Conservation (phyloP, 371 early-diverging fungal genomes). For the Mortierella sp. region DNA sequence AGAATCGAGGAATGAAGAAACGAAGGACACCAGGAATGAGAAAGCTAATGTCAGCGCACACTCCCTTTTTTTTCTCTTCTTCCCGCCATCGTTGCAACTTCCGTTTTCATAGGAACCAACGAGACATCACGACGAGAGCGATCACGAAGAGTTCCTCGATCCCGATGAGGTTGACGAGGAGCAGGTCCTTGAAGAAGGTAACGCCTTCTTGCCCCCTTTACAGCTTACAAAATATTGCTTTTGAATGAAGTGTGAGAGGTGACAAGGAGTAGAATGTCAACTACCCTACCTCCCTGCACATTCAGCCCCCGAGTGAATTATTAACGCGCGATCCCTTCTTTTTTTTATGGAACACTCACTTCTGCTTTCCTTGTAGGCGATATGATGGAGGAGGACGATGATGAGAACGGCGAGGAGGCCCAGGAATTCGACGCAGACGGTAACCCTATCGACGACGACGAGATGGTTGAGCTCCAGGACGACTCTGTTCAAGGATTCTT, state of each 20-base stretch:
- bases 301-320: neutral
- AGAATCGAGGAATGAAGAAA: neutral
- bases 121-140: constrained; percentile 56
- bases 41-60: neutral
- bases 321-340: neutral
- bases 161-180: constrained; percentile 63
- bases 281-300: constrained; percentile 25
- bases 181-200: constrained; percentile 61
- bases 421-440: constrained; percentile 57
- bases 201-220: constrained; percentile 15
- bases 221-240: neutral
- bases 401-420: constrained; percentile 44
- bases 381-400: constrained; percentile 56
- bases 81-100: neutral
- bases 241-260: too few relatives aligned
- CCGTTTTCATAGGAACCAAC: constrained; percentile 21
- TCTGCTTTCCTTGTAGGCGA: constrained; percentile 21
- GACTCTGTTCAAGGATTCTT: constrained; percentile 96
- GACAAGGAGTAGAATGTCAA: constrained; percentile 51
- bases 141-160: constrained; percentile 65
- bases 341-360: too few relatives aligned
- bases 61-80: neutral
- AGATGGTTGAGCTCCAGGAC: constrained; percentile 80
- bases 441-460: constrained; percentile 64
- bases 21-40: too few relatives aligned